Percentiles rank a stretch among this genome's conserved stretches.
These are phyloP conservation scores for Podila clonocystis DNA, from an alignment of 192 early-diverging fungal species.

Conservation along the genomic window DNA sequence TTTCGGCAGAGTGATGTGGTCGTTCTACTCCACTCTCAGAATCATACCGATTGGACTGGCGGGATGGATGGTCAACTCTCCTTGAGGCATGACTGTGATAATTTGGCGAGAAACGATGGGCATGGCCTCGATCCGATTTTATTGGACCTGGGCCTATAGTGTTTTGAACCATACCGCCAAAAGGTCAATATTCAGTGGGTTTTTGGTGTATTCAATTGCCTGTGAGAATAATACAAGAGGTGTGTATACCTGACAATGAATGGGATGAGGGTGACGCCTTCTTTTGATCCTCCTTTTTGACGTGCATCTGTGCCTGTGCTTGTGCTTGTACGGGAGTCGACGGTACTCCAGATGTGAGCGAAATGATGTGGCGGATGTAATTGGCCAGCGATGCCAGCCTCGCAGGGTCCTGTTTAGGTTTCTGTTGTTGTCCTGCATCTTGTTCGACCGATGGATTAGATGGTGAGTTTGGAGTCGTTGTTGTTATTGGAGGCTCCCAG, in stretches of 20 bases:
- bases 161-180: too few species aligned
- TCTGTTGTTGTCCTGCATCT: neutral
- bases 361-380: conserved; percentile 43
- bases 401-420: conserved; percentile 2
- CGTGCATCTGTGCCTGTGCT: neutral
- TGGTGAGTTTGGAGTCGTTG: conserved; percentile 1
- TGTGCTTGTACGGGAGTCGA: conserved; percentile 2
- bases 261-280: too few species aligned
- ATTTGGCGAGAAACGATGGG: conserved; percentile 1
- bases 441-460: neutral
- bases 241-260: too few species aligned
- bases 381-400: conserved; percentile 37
- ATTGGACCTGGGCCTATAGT: neutral
- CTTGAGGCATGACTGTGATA: neutral
- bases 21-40: too few species aligned
- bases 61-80: neutral
- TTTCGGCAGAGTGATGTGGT: neutral
- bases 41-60: neutral
- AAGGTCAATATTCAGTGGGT: too few species aligned
- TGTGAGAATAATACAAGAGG: too few species aligned
- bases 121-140: neutral
- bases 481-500: conserved; percentile 23
- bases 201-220: too few species aligned
- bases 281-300: too few species aligned
- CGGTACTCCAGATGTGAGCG: conserved; percentile 20